Conservation (phyloP, 129 eudicot genomes). For the Flaveria ramosissima region DNA sequence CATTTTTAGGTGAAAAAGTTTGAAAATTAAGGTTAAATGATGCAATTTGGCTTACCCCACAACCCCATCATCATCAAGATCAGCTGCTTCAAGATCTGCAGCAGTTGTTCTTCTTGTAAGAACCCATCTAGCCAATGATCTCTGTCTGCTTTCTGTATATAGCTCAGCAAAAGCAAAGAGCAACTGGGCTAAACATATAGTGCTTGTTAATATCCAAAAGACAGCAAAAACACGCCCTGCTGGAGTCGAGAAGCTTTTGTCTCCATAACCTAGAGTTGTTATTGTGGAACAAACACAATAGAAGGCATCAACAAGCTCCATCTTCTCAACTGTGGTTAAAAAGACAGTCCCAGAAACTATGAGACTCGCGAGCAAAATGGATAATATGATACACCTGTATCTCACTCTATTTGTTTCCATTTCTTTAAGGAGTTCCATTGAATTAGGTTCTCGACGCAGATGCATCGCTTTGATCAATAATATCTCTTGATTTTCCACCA, state of each 20-base stretch:
- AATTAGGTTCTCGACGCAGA: conserved; percentile 48
- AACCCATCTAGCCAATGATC: conserved; percentile 51
- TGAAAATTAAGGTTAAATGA: background rate
- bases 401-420: conserved; percentile 59
- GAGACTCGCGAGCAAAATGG: conserved; percentile 50
- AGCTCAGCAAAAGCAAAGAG: conserved; percentile 74
- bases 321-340: conserved; percentile 56
- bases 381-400: conserved; percentile 58
- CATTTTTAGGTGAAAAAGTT: background rate
- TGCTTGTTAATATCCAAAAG: conserved; percentile 77
- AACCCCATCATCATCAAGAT: conserved; percentile 72
- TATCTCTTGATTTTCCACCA: conserved; percentile 82
- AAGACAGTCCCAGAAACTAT: conserved; percentile 61
- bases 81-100: conserved; percentile 85
- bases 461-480: conserved; percentile 73
- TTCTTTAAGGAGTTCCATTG: conserved; percentile 51
- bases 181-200: conserved; percentile 85
- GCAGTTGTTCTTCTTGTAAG: conserved; percentile 67
- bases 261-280: conserved; percentile 93
- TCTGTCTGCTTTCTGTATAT: conserved; percentile 63
- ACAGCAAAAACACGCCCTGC: conserved; percentile 85
- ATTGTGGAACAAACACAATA: conserved; percentile 87
- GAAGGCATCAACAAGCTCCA: conserved; percentile 72
- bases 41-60: conserved; percentile 57
- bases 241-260: conserved; percentile 77